phyloP scores from a whole-genome alignment of 352 stramenopile genomes.

The Phytophthora hybrid region DNA sequence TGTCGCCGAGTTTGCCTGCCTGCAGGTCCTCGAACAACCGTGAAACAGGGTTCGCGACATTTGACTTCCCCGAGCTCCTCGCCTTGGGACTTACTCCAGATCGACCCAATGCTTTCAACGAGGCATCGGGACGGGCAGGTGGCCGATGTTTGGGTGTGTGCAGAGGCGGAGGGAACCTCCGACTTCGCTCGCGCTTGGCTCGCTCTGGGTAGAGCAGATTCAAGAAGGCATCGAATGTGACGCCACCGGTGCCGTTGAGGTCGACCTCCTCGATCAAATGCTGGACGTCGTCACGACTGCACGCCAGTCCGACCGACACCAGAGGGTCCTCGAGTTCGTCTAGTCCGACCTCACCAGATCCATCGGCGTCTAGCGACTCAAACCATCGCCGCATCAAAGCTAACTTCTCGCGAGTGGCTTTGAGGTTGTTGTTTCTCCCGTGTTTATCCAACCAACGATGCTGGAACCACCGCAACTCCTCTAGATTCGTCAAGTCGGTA shows the following conservation, averaged over 20 bases:
- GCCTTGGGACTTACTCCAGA: constrained; percentile 19
- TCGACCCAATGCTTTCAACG: background rate
- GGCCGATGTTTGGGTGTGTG: constrained; percentile 54
- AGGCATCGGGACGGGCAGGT: constrained; percentile 11
- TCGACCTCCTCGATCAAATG: constrained; percentile 79
- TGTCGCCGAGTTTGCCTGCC: constrained; percentile 77
- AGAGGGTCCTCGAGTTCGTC: constrained; percentile 90
- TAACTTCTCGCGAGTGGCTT: constrained; percentile 72
- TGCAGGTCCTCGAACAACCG: constrained; percentile 85
- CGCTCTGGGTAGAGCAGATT: constrained; percentile 73
- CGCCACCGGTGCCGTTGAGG: constrained; percentile 63
- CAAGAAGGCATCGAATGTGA: constrained; percentile 83
- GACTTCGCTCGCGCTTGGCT: constrained; percentile 42
- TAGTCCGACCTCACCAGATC: constrained; percentile 80
- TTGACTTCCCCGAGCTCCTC: constrained; percentile 7
- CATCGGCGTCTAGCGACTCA: constrained; percentile 87
- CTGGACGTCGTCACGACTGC: constrained; percentile 77
- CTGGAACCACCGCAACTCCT: constrained; percentile 80
- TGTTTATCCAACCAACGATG: constrained; percentile 83
- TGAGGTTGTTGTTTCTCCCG: constrained; percentile 76
- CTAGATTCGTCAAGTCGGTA: constrained; percentile 47
- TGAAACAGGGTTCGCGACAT: constrained; percentile 62
- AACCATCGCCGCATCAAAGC: constrained; percentile 85
- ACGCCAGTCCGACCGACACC: constrained; percentile 85
- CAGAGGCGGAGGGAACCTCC: constrained; percentile 35